Conservation (phyloP, 2,329 filamentous ascomycete species). For the Madurella mycetomatis region DNA sequence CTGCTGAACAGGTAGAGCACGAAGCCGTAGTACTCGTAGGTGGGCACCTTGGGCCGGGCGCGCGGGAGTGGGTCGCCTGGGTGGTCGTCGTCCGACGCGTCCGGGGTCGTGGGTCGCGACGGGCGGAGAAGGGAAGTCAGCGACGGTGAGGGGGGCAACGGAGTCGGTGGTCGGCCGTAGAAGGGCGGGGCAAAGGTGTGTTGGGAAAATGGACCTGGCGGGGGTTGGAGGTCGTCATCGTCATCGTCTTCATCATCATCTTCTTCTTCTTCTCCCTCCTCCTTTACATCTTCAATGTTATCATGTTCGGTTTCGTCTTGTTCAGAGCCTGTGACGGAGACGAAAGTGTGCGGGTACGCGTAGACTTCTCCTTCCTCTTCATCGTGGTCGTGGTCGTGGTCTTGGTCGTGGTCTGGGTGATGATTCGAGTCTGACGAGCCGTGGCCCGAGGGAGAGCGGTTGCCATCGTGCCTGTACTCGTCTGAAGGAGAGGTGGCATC, state of each 20-base stretch:
- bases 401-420: not conserved
- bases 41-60: constrained; percentile 90
- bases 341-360: constrained; percentile 20
- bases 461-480: not conserved
- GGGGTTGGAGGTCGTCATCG: constrained; percentile 34
- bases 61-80: constrained; percentile 65
- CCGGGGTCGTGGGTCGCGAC: constrained; percentile 88
- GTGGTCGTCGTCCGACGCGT: constrained; percentile 78
- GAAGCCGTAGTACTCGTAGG: constrained; percentile 99
- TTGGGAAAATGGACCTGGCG: constrained; percentile 43
- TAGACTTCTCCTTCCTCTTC: constrained; percentile 11
- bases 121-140: constrained; percentile 86
- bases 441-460: constrained; percentile 2
- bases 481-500: constrained; percentile 9
- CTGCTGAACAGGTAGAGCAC: constrained; percentile 89
- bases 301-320: constrained; percentile 16
- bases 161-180: constrained; percentile 95
- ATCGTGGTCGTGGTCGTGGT: not conserved
- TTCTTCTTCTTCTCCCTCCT: constrained; percentile 22
- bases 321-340: constrained; percentile 35
- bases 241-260: constrained; percentile 30
- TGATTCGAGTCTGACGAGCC: constrained; percentile 9
- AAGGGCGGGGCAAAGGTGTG: constrained; percentile 73
- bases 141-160: constrained; percentile 85
- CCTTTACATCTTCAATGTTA: constrained; percentile 26